These are phyloP conservation scores for Schizosaccharomyces lindneri DNA, from an alignment of 805 yeast species.

Conservation along the genomic window DNA sequence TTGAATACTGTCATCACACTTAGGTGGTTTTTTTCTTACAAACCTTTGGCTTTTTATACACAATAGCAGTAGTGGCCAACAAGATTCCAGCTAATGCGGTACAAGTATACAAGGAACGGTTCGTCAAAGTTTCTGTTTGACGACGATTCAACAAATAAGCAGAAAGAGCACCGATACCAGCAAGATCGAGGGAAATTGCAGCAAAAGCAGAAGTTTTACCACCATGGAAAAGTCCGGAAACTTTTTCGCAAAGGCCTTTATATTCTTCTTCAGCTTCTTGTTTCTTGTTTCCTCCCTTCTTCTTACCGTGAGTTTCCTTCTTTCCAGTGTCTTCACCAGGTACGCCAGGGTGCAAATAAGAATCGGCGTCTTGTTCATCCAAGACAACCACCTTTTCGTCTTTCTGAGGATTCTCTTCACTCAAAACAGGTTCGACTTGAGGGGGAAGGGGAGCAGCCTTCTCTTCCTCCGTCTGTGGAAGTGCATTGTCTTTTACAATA, in stretches of 20 bases:
- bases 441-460: not conserved
- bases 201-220: not conserved
- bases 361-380: not conserved
- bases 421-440: not conserved
- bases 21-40: too few relatives aligned
- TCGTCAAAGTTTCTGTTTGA: not conserved
- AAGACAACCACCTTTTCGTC: not conserved
- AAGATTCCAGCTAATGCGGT: not conserved
- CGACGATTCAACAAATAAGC: not conserved
- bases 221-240: not conserved
- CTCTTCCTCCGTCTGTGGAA: not conserved
- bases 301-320: not conserved
- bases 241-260: not conserved
- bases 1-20: too few relatives aligned
- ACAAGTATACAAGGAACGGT: not conserved
- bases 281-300: not conserved
- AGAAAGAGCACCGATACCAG: not conserved
- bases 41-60: not conserved
- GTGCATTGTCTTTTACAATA: not conserved
- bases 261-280: not conserved
- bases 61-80: not conserved
- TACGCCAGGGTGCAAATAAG: not conserved
- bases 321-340: not conserved
- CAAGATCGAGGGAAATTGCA: not conserved
- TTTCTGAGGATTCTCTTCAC: not conserved